Evolutionary conservation across 768 basidiomycete species (phyloP).

Genomic region (Tricholoma saponaceum): DNA sequence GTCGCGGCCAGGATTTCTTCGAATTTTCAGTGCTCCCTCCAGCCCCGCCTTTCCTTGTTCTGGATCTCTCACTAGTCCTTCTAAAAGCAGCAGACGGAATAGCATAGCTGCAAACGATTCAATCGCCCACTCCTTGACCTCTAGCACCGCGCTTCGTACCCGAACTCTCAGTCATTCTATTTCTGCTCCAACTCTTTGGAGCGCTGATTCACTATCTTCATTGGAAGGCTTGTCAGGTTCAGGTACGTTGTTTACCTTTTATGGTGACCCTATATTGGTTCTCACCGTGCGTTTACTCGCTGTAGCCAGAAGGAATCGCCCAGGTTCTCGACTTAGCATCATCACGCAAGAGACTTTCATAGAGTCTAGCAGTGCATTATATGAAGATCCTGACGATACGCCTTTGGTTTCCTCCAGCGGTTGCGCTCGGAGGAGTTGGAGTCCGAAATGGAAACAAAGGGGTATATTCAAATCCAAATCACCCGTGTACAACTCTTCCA

Average conservation of each 20-base stretch:
- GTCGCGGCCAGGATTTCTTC: neutral
- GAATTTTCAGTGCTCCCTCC: neutral
- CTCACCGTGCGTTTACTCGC: neutral
- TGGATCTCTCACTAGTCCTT: neutral
- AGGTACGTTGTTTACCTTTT: constrained; percentile 1
- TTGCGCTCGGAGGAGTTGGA: neutral
- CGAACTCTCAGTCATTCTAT: constrained; percentile 9
- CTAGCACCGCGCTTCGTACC: neutral
- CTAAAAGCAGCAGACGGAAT: neutral
- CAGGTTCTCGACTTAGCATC: neutral
- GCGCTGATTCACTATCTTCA: neutral
- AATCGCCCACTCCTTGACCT: neutral
- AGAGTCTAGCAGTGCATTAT: neutral
- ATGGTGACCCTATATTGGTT: neutral
- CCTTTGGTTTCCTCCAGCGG: neutral
- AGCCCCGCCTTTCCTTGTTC: neutral
- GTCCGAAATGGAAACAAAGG: neutral
- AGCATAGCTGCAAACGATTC: neutral
- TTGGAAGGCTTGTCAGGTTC: neutral
- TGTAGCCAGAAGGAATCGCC: neutral
- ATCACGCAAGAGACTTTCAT: neutral
- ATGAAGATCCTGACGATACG: neutral
- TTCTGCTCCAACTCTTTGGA: constrained; percentile 9
- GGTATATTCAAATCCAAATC: neutral
- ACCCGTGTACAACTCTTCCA: neutral